Evolutionary conservation across 805 yeast species (phyloP).

Genomic region (Sugiyamaella marilandica): DNA sequence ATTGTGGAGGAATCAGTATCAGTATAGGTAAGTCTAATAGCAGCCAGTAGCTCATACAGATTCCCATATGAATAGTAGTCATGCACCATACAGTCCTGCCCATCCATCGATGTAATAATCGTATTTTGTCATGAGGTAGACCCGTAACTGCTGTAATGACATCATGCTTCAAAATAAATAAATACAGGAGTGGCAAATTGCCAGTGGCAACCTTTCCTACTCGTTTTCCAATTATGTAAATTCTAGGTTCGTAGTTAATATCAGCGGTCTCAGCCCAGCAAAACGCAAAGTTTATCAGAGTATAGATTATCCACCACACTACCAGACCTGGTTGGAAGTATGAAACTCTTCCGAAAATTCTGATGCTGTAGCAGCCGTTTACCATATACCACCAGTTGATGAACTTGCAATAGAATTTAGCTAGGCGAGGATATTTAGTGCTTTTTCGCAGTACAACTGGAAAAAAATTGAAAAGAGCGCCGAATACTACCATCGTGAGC

Average conservation of each 20-base stretch:
- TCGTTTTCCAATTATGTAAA: slow-evolving; percentile 41
- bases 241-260: slow-evolving; percentile 37
- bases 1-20: slow-evolving; percentile 45
- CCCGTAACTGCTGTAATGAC: slow-evolving; percentile 40
- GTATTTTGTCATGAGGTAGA: slow-evolving; percentile 38
- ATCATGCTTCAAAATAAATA: slow-evolving; percentile 40
- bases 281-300: slow-evolving; percentile 33
- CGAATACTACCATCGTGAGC: slow-evolving; percentile 34
- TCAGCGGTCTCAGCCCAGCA: slow-evolving; percentile 35
- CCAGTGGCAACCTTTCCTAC: slow-evolving; percentile 40
- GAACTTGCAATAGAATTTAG: slow-evolving; percentile 29
- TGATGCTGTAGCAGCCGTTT: slow-evolving; percentile 27
- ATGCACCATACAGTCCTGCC: slow-evolving; percentile 38
- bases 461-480: slow-evolving; percentile 41
- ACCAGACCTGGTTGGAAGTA: slow-evolving; percentile 43
- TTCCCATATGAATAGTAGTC: slow-evolving; percentile 36
- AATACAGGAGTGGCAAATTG: slow-evolving; percentile 37
- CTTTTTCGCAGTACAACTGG: slow-evolving; percentile 33
- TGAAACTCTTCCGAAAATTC: background rate
- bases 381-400: slow-evolving; percentile 31
- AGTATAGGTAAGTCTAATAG: slow-evolving; percentile 35
- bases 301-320: slow-evolving; percentile 29
- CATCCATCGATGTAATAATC: slow-evolving; percentile 42
- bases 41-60: slow-evolving; percentile 40
- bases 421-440: background rate